Evolutionary conservation across 2,329 filamentous ascomycete species (phyloP), one percentile per base, ranked within the genome.

Genomic region (Alternaria infectoria): DNA sequence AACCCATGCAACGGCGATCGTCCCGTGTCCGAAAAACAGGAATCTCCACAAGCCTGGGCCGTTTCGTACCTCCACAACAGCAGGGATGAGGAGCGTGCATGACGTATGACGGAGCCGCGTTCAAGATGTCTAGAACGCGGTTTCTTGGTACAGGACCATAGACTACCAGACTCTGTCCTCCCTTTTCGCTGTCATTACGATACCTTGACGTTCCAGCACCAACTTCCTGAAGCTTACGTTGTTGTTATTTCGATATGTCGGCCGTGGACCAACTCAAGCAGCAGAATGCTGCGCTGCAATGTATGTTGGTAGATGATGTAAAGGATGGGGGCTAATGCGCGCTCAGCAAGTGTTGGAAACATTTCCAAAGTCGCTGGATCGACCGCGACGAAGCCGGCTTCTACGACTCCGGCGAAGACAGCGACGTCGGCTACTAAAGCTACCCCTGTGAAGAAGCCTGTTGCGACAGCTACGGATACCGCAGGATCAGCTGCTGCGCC

Each of bases 281-380:
- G 69, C 81, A 82, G 67, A 81, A 80, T 59, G 76, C 74, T 62
- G 77, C 76, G 19, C 74, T 82, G 36, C 76, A 82, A 74, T 75
- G 81, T 82, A 70, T 61, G 78, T 19, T 43, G 5, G 13, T 21
- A n/a, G 23, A n/a, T 43, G 7, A 12, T 7, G 5, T 25, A 54
- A 25, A 25, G n/a, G n/a, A 40, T 9, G 17, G 8, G 6, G 26
- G 46, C 62, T 69, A 36, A 70, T 32, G 25, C 28, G 26, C 8
- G 36, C 52, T 3, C 44, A 80, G 77, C 74, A 44, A 74, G 74
- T 57, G 64, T 78, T 58, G 70, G 63, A 13, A 75, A 72, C 44
- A 51, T 79, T 2, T 67, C 71, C 7, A 80, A 79, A 59, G 61
- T 71, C 13, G 73, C 74, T 26, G 61, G 69, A 60, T 64, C 66